These are phyloP conservation scores for Angomonas deanei DNA, from an alignment of 208 protist species.

Conservation along the genomic window DNA sequence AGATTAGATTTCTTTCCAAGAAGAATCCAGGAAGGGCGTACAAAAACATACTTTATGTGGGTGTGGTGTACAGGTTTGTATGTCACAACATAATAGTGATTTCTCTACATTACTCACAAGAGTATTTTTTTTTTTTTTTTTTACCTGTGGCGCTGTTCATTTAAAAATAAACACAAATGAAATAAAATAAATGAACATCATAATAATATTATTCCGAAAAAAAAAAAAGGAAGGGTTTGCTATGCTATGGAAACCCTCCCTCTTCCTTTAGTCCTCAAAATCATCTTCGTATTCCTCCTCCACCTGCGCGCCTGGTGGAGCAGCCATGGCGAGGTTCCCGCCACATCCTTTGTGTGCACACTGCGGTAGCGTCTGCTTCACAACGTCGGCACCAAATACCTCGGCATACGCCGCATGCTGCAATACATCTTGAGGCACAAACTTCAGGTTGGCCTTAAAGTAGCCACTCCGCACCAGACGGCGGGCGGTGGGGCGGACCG, in stretches of 20 bases:
- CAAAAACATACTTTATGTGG: neutral
- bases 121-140: too few relatives aligned
- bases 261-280: constrained; percentile 25
- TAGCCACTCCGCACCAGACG: constrained; percentile 50
- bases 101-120: too few relatives aligned
- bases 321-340: neutral
- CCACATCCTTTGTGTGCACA: neutral
- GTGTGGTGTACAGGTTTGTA: neutral
- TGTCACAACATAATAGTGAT: too few relatives aligned
- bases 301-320: neutral
- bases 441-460: constrained; percentile 34
- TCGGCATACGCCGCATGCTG: constrained; percentile 25
- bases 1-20: neutral
- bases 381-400: constrained; percentile 40
- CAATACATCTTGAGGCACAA: constrained; percentile 29
- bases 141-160: too few relatives aligned
- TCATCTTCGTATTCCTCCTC: constrained; percentile 40
- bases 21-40: neutral
- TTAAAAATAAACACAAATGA: too few relatives aligned
- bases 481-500: constrained; percentile 50
- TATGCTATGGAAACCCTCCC: neutral
- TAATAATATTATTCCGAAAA: too few relatives aligned
- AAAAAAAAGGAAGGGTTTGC: constrained; percentile 3
- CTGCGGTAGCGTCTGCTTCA: constrained; percentile 26
- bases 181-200: too few relatives aligned